Percentiles rank a stretch among this genome's conserved stretches.
phyloP scores from a whole-genome alignment of 1,284 basidiomycete species.

The Cystobasidiaceae sp. region DNA sequence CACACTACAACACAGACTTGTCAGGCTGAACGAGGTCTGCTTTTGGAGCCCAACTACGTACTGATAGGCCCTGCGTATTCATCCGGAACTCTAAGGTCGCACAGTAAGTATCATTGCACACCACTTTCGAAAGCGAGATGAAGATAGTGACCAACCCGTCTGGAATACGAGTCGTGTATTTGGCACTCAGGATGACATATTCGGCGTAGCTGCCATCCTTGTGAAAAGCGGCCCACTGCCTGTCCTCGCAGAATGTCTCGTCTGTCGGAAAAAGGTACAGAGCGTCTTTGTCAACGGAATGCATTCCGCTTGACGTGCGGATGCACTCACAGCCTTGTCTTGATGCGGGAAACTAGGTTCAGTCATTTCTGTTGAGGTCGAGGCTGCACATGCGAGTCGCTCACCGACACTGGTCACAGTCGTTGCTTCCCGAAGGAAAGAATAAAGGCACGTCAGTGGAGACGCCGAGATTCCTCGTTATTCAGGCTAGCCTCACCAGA shows the following conservation, averaged over 20 bases:
- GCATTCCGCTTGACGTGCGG: neutral
- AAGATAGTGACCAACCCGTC: neutral
- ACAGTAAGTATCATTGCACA: too few relatives aligned
- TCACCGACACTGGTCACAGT: constrained; percentile 2
- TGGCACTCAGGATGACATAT: neutral
- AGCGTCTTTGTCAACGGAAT: constrained; percentile 5
- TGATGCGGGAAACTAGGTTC: neutral
- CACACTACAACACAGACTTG: constrained; percentile 5
- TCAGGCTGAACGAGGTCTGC: neutral
- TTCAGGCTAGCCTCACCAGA: neutral
- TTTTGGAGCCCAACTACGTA: neutral
- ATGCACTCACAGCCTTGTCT: neutral
- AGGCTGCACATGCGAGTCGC: neutral
- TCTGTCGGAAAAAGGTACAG: neutral
- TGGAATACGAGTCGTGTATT: constrained; percentile 3
- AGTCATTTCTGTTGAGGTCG: neutral
- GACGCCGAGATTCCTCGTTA: too few relatives aligned
- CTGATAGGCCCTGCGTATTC: constrained; percentile 10
- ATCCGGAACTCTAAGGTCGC: constrained; percentile 1
- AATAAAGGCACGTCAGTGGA: neutral
- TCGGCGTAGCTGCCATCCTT: constrained; percentile 4
- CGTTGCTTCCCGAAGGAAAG: neutral
- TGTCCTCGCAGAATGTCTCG: constrained; percentile 33
- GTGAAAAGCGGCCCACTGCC: neutral
- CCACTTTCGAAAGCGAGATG: too few relatives aligned